phyloP scores from a whole-genome alignment of 805 yeast species.

The Metschnikowia hibisci region DNA sequence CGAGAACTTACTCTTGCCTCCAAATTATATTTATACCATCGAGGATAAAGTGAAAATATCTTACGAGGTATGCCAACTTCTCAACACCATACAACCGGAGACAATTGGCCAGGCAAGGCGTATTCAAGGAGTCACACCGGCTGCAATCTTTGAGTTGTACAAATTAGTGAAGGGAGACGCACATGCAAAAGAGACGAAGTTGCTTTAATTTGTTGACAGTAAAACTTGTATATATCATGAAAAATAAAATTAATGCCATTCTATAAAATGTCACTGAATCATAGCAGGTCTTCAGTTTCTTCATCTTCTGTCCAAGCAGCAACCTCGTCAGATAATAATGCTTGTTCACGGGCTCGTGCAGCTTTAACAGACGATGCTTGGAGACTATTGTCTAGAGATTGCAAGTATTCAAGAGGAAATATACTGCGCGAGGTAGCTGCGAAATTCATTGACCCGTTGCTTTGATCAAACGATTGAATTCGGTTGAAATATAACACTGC shows the following conservation, averaged over 20 bases:
- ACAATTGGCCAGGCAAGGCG: slow-evolving; percentile 95
- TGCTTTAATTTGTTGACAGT: background rate
- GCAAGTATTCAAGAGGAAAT: slow-evolving; percentile 35
- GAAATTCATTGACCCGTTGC: slow-evolving; percentile 20
- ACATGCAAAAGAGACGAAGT: background rate
- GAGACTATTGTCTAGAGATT: slow-evolving; percentile 30
- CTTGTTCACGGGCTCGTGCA: background rate
- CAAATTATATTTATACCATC: slow-evolving; percentile 54
- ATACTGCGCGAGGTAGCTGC: slow-evolving; percentile 31
- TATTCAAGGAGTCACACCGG: slow-evolving; percentile 93
- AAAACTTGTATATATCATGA: background rate
- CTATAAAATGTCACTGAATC: background rate
- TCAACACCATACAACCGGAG: slow-evolving; percentile 75
- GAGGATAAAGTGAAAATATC: slow-evolving; percentile 56
- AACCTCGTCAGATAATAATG: background rate
- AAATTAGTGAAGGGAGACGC: slow-evolving; percentile 41
- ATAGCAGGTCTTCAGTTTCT: background rate
- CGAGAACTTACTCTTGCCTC: slow-evolving; percentile 71
- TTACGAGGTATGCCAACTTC: slow-evolving; percentile 62
- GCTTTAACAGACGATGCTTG: slow-evolving; percentile 9
- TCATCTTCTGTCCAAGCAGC: background rate
- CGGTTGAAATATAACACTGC: slow-evolving; percentile 33
- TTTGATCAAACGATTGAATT: slow-evolving; percentile 21
- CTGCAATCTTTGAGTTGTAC: slow-evolving; percentile 79
- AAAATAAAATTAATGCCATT: background rate